Percentiles rank a stretch among this genome's conserved stretches.
These are phyloP conservation scores for Saccharomyces hybrid DNA, from an alignment of 1,139 yeast genomes.

Conservation along the genomic window DNA sequence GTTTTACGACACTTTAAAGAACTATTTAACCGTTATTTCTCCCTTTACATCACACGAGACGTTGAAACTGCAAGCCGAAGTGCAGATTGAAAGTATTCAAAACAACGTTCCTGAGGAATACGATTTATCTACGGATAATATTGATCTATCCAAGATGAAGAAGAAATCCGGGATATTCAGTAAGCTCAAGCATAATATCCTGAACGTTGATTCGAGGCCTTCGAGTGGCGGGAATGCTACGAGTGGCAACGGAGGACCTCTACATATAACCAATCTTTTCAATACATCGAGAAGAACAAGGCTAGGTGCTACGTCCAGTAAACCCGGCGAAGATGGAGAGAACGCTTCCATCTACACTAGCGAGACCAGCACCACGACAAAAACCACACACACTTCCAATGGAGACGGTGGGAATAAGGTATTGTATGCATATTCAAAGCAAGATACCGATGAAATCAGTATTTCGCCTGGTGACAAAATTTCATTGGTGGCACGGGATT, in stretches of 20 bases:
- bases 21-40: slow-evolving; percentile 49
- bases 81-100: slow-evolving; percentile 83
- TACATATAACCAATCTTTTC: background rate
- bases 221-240: slow-evolving; percentile 11
- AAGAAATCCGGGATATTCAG: slow-evolving; percentile 55
- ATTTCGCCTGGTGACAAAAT: slow-evolving; percentile 57
- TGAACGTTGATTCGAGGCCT: slow-evolving; percentile 13
- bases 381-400: slow-evolving; percentile 15
- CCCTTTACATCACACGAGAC: slow-evolving; percentile 70
- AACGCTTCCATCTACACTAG: slow-evolving; percentile 20
- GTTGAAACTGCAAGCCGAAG: slow-evolving; percentile 64
- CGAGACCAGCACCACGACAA: slow-evolving; percentile 20
- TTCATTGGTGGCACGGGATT: slow-evolving; percentile 57
- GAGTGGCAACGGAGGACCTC: slow-evolving; percentile 9
- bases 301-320: background rate
- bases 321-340: slow-evolving; percentile 7
- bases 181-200: slow-evolving; percentile 25
- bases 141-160: slow-evolving; percentile 49
- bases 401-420: slow-evolving; percentile 41
- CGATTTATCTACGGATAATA: slow-evolving; percentile 48
- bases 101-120: slow-evolving; percentile 44
- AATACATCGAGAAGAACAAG: background rate
- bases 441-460: slow-evolving; percentile 68
- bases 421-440: slow-evolving; percentile 58
- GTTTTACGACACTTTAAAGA: slow-evolving; percentile 47